Evolutionary conservation across 306 rosid genomes (phyloP).

Genomic region (Sesbania bispinosa): DNA sequence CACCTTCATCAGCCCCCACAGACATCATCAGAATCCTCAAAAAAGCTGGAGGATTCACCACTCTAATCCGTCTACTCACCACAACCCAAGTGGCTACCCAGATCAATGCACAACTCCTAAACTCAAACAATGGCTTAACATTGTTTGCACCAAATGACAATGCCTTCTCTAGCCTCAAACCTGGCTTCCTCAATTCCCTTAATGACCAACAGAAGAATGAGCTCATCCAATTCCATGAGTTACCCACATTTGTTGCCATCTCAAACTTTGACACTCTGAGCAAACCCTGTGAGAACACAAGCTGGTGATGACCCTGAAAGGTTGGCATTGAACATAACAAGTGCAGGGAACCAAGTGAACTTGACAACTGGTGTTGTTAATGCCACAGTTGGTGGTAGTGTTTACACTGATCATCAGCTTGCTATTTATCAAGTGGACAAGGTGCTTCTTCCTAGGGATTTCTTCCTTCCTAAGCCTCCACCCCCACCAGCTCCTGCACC

Average conservation of each 20-base stretch:
- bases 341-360: conserved; percentile 57
- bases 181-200: too few relatives aligned
- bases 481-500: conserved; percentile 50
- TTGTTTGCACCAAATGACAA: conserved; percentile 58
- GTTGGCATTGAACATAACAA: too few relatives aligned
- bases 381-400: conserved; percentile 59
- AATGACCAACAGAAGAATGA: conserved; percentile 54
- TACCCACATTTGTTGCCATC: conserved; percentile 47
- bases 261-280: conserved; percentile 67
- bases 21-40: conserved; percentile 54
- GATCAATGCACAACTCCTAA: conserved; percentile 47
- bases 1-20: conserved; percentile 55
- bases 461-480: conserved; percentile 55
- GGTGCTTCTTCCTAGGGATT: conserved; percentile 55
- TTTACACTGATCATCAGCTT: conserved; percentile 59
- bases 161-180: conserved; percentile 51
- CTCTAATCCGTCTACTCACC: conserved; percentile 51
- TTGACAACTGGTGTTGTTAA: conserved; percentile 59
- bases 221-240: conserved; percentile 57
- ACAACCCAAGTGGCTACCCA: conserved; percentile 60
- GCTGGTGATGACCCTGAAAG: conserved; percentile 58
- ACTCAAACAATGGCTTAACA: conserved; percentile 57
- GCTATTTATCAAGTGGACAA: conserved; percentile 65
- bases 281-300: conserved; percentile 64
- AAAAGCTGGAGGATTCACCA: conserved; percentile 59